Base-by-base conservation (phyloP, 2,329 filamentous ascomycete genomes). In the Microsporum ferrugineum region DNA sequence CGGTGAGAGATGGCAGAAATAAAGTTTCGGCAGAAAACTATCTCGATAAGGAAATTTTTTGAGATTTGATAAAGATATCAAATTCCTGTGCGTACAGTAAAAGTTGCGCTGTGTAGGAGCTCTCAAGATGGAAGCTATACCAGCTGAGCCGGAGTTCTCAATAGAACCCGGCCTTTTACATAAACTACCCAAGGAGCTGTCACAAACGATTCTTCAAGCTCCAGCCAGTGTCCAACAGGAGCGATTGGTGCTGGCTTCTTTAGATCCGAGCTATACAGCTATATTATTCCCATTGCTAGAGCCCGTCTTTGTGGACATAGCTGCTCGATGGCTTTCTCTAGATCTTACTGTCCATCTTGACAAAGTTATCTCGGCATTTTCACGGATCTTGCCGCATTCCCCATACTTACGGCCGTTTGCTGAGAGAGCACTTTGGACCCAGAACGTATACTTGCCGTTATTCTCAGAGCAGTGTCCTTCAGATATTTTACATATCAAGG, bases 321-420 rank as follows among this genome's bases (percentile, higher is more conserved):
- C 88, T 73, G 88, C 90, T 64, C 80, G 88, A 77, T 95, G 90
- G 90, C 78, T 88, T 58, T 66, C 68, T 39, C 36, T 61, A 12
- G 69, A 75, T 64, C 65, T 68, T 56, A 66, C 71, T 57, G 63
- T 67, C 60, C 71, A 74, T 64, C 69, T 68, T 63, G 65, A 72
- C 62, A 70, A 69, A 62, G 71, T 87, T 59, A 80, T 92, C 65
- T 81, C 86, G 61, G 87, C 88, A 36, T 88, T 96, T 76, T 87
- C 88, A 63, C 83, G 88, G 69, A 80, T 96, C 64, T 73, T 96
- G 67, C 89, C 90, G 17, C 86, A 94, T 78, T 88, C 88, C 66
- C 88, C 90, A 58, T 84, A 92, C 70, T 79, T 97, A 49, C 84
- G 86, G 59, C 82, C 85, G 63, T 89, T 91, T 71, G 81, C 89